A percentile compares a stretch with the other conserved stretches of the same genome.
Conservation (phyloP, 768 basidiomycete species). For the Hygrocybe coccinea region DNA sequence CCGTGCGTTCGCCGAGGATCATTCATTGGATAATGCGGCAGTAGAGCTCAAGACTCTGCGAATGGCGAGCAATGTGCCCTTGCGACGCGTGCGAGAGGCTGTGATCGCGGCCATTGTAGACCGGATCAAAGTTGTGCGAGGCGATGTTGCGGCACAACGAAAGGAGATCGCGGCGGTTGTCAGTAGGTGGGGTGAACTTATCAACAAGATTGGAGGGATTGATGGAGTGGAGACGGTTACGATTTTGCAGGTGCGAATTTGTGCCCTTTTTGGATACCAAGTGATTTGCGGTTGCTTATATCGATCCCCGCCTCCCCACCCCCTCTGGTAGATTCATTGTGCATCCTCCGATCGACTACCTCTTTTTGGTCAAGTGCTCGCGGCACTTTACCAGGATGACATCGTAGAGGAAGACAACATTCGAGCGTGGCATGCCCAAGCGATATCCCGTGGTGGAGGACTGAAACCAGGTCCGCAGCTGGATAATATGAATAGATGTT, state of each 20-base stretch:
- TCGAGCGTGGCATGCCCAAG: slow-evolving; percentile 72
- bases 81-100: slow-evolving; percentile 79
- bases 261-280: too few relatives aligned
- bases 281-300: too few relatives aligned
- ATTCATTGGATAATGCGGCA: slow-evolving; percentile 87
- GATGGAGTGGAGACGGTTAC: slow-evolving; percentile 78
- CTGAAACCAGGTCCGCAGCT: slow-evolving; percentile 34
- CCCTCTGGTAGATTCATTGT: slow-evolving; percentile 57
- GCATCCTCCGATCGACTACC: slow-evolving; percentile 56
- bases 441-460: slow-evolving; percentile 50
- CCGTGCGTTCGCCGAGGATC: slow-evolving; percentile 86
- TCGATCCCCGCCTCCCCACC: too few relatives aligned
- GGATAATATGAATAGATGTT: slow-evolving; percentile 62
- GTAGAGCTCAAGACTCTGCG: slow-evolving; percentile 95
- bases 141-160: slow-evolving; percentile 53
- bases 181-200: slow-evolving; percentile 75
- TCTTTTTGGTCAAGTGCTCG: slow-evolving; percentile 81
- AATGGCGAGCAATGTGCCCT: slow-evolving; percentile 92
- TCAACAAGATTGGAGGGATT: slow-evolving; percentile 75
- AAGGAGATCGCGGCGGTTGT: slow-evolving; percentile 61
- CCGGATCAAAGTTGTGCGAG: slow-evolving; percentile 58
- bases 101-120: slow-evolving; percentile 84
- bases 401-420: slow-evolving; percentile 88
- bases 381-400: slow-evolving; percentile 86
- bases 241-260: slow-evolving; percentile 61